Conservation (phyloP, 2,329 filamentous ascomycete genomes). For the Diaporthe sp. region DNA sequence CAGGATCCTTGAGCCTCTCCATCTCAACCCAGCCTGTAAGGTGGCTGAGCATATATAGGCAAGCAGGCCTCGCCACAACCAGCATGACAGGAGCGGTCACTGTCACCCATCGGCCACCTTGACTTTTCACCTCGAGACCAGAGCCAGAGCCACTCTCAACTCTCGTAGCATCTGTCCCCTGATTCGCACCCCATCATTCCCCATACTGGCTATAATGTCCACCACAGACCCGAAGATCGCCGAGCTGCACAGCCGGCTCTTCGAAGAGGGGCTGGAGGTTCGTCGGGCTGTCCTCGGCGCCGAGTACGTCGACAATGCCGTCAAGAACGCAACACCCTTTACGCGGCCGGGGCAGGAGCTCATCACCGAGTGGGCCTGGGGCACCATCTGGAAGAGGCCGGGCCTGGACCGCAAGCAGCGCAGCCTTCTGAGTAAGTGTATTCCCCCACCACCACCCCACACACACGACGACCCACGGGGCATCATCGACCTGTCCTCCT, state of each 20-base stretch:
- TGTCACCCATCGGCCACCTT: neutral
- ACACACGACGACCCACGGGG: neutral
- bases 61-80: neutral
- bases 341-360: slow-evolving; percentile 71
- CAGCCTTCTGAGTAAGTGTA: slow-evolving; percentile 61
- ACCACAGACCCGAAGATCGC: neutral
- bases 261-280: slow-evolving; percentile 71
- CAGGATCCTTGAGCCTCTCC: neutral
- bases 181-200: no score
- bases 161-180: no score
- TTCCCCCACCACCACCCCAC: no score
- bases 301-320: slow-evolving; percentile 69
- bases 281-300: slow-evolving; percentile 71
- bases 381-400: slow-evolving; percentile 73
- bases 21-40: neutral
- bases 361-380: slow-evolving; percentile 74
- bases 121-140: neutral
- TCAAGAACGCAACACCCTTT: slow-evolving; percentile 69
- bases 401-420: slow-evolving; percentile 72
- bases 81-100: neutral
- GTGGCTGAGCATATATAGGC: slow-evolving; percentile 1
- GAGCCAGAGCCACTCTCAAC: neutral
- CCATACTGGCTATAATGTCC: neutral
- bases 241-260: slow-evolving; percentile 62
- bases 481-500: neutral